A percentile compares a stretch with the other conserved stretches of the same genome.
These are phyloP conservation scores for Penicillium sp. DNA, from an alignment of 2,329 filamentous ascomycete genomes.

Conservation along the genomic window DNA sequence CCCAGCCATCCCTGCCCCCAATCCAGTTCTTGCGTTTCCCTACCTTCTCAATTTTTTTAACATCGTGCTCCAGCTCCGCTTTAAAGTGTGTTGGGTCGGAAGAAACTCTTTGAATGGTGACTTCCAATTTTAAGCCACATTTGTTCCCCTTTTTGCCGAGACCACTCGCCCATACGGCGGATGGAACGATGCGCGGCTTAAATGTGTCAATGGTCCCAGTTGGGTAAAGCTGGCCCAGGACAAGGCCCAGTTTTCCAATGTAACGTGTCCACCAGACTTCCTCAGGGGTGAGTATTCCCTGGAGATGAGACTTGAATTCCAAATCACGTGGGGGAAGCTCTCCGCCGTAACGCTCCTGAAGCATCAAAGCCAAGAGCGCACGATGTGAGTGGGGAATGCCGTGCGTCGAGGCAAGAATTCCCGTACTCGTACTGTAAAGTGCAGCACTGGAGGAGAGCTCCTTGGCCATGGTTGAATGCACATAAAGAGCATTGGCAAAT, in stretches of 20 bases:
- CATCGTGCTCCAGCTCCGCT: constrained; percentile 22
- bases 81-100: constrained; percentile 26
- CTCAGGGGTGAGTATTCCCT: constrained; percentile 29
- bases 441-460: constrained; percentile 33
- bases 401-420: constrained; percentile 32
- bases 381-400: constrained; percentile 35
- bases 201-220: constrained; percentile 27
- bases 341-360: constrained; percentile 34
- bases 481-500: constrained; percentile 34
- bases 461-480: constrained; percentile 33
- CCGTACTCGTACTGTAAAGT: constrained; percentile 33
- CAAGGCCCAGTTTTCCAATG: constrained; percentile 30
- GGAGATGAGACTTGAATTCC: constrained; percentile 28
- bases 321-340: constrained; percentile 34
- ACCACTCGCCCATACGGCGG: constrained; percentile 28
- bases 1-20: constrained; percentile 31
- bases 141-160: constrained; percentile 34
- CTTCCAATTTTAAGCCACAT: constrained; percentile 27
- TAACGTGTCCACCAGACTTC: constrained; percentile 38
- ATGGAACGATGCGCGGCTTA: constrained; percentile 26
- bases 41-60: constrained; percentile 32
- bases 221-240: constrained; percentile 33
- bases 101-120: constrained; percentile 24
- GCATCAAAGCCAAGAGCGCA: constrained; percentile 33
- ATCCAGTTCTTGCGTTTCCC: constrained; percentile 40